phyloP scores from a whole-genome alignment of 345 rosid genomes.

The Eucalyptus paniculata region DNA sequence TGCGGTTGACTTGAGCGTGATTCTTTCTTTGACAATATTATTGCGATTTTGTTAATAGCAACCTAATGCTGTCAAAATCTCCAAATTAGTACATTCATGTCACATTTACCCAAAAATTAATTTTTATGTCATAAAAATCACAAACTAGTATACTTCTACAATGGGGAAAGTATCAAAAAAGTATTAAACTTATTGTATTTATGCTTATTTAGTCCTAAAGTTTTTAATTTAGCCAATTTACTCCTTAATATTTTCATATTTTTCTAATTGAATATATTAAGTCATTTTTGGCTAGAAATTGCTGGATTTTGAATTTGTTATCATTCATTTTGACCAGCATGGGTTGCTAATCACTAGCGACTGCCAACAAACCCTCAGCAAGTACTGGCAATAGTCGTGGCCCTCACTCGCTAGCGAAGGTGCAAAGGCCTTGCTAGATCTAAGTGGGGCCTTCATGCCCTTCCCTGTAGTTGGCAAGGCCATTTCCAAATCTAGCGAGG shows the following conservation, averaged over 20 bases:
- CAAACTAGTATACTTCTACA: background rate
- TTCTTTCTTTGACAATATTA: background rate
- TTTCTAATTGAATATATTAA: too few relatives aligned
- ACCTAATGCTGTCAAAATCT: background rate
- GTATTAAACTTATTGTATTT: too few relatives aligned
- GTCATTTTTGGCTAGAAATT: fast-evolving
- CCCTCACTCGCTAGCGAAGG: background rate
- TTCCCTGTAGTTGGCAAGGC: too few relatives aligned
- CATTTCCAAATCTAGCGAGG: background rate
- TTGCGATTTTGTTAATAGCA: background rate
- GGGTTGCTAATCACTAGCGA: background rate
- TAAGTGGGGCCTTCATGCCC: fast-evolving
- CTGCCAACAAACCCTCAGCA: fast-evolving
- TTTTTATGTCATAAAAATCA: background rate
- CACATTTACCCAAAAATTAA: background rate
- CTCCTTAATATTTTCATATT: background rate
- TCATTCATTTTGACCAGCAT: too few relatives aligned
- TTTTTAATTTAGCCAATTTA: background rate
- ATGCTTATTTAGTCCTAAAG: too few relatives aligned
- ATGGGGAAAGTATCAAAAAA: background rate
- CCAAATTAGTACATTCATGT: background rate
- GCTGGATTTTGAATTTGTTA: background rate
- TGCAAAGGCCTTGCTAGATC: background rate
- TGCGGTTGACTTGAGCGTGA: background rate
- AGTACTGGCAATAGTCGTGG: fast-evolving